These are phyloP conservation scores for Xylaria sp. DNA, from an alignment of 2,329 filamentous ascomycete genomes.

Conservation along the genomic window DNA sequence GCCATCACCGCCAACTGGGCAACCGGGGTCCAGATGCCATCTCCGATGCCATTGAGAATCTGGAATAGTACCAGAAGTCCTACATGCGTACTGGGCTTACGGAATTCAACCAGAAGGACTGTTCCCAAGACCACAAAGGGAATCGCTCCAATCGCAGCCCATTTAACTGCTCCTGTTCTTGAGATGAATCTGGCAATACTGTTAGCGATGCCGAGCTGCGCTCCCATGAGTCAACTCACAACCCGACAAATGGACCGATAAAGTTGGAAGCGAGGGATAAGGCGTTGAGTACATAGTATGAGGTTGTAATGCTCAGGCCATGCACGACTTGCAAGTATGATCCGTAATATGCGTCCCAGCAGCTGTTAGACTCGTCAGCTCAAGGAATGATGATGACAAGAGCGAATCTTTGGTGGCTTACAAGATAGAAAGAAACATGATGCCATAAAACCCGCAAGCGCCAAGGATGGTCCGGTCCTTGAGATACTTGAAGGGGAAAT, in stretches of 20 bases:
- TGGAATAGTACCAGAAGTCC: slow-evolving; percentile 19
- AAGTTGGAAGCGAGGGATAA: slow-evolving; percentile 17
- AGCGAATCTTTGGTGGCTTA: not conserved
- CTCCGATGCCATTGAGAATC: slow-evolving; percentile 19
- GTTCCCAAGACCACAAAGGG: slow-evolving; percentile 18
- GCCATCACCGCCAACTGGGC: slow-evolving; percentile 20
- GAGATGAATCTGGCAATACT: slow-evolving; percentile 6
- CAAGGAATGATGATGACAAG: not conserved
- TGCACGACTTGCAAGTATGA: slow-evolving; percentile 28
- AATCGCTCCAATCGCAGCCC: slow-evolving; percentile 18
- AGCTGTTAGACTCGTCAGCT: slow-evolving; percentile 10
- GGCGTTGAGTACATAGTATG: slow-evolving; percentile 20
- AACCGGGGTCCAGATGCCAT: slow-evolving; percentile 18
- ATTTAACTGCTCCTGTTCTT: slow-evolving; percentile 19
- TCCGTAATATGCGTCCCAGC: slow-evolving; percentile 23
- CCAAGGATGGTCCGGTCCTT: slow-evolving; percentile 20
- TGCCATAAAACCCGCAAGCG: slow-evolving; percentile 19
- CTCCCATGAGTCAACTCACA: not conserved
- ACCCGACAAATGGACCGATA: slow-evolving; percentile 18
- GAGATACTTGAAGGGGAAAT: slow-evolving; percentile 24
- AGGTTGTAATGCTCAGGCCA: slow-evolving; percentile 14
- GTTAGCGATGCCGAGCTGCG: not conserved
- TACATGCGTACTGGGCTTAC: slow-evolving; percentile 16
- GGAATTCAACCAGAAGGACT: slow-evolving; percentile 15
- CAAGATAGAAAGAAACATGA: slow-evolving; percentile 26